Conservation (phyloP, 2,329 filamentous ascomycete genomes). For the Dactylellina haptotyla region DNA sequence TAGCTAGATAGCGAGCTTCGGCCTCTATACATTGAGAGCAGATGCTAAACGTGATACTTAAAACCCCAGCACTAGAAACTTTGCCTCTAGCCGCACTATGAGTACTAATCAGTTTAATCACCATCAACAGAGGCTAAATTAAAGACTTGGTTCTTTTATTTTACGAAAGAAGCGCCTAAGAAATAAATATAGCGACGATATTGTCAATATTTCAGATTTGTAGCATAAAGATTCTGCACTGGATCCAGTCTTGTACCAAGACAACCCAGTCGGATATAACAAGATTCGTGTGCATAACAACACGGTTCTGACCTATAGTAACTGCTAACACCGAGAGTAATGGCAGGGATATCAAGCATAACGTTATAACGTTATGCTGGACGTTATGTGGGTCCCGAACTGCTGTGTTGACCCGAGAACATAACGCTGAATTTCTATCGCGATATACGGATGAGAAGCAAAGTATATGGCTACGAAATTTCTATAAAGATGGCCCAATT, state of each 20-base stretch:
- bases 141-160: too few species aligned
- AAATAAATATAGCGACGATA: too few species aligned
- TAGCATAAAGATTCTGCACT: too few species aligned
- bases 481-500: constrained; percentile 3
- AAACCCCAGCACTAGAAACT: not conserved
- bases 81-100: too few species aligned
- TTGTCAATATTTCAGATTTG: too few species aligned
- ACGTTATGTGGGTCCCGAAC: constrained; percentile 12
- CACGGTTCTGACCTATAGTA: not conserved
- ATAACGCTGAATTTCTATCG: not conserved
- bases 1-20: not conserved
- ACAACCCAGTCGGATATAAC: not conserved
- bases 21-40: too few species aligned
- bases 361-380: constrained; percentile 44
- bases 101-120: too few species aligned
- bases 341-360: constrained; percentile 26
- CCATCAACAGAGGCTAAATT: not conserved
- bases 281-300: not conserved
- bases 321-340: not conserved
- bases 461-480: too few species aligned
- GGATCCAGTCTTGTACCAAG: too few species aligned
- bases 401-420: not conserved
- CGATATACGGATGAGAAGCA: too few species aligned
- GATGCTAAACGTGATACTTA: not conserved
- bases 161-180: too few species aligned